phyloP scores from a whole-genome alignment of 2,329 filamentous ascomycete genomes.

The Gaeumannomyces sp. region DNA sequence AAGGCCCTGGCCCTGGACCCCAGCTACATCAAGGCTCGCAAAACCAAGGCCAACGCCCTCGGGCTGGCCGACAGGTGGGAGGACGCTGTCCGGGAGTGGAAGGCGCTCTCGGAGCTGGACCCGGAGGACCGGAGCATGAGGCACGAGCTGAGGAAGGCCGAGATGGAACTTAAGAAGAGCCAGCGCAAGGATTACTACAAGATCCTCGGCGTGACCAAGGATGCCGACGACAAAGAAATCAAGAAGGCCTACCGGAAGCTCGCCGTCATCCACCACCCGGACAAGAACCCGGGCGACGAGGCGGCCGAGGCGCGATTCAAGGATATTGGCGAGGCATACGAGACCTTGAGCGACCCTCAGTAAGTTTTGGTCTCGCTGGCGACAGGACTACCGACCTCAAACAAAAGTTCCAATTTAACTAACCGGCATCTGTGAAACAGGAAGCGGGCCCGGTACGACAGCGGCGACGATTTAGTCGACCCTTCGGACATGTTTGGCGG shows the following conservation, averaged over 20 bases:
- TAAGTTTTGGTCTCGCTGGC: conserved; percentile 37
- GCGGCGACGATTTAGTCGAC: conserved; percentile 84
- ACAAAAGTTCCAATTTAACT: not conserved
- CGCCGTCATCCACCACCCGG: conserved; percentile 89
- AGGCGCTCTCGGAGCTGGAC: conserved; percentile 75
- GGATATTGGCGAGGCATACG: conserved; percentile 95
- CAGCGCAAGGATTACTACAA: conserved; percentile 99
- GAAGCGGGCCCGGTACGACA: conserved; percentile 87
- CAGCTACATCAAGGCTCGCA: conserved; percentile 81
- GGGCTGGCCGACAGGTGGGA: conserved; percentile 88
- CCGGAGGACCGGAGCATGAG: conserved; percentile 73
- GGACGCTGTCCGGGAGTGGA: conserved; percentile 82
- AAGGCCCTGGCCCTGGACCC: conserved; percentile 77
- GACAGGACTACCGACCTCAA: conserved; percentile 11
- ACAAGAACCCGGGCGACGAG: conserved; percentile 90
- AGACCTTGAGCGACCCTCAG: conserved; percentile 89
- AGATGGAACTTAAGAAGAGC: conserved; percentile 95
- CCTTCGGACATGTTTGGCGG: conserved; percentile 78
- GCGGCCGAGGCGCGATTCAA: conserved; percentile 90
- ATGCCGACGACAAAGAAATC: conserved; percentile 76
- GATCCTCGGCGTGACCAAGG: conserved; percentile 83
- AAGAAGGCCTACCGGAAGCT: conserved; percentile 97
- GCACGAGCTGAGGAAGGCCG: conserved; percentile 82
- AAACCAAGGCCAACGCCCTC: conserved; percentile 86
- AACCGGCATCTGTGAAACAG: conserved; percentile 31